Base-by-base conservation (phyloP, 306 rosid genomes). In the Quercus dentata region DNA sequence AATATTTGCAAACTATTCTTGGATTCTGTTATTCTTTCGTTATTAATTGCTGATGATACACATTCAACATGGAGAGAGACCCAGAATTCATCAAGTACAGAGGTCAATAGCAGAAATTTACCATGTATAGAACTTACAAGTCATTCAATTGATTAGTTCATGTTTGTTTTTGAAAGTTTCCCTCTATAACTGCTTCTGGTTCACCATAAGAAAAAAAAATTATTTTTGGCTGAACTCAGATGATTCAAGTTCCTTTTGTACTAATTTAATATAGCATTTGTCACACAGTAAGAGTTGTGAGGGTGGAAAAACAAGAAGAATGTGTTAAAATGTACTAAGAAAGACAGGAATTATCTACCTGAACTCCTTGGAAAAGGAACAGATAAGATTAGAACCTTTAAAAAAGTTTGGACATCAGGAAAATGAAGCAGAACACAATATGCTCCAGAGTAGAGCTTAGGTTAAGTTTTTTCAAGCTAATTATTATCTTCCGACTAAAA, bases 61-160 rank as follows among this genome's bases (percentile, higher is more conserved):
- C 77, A 65, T 33, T 68, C 72, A 35, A 19, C 27, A n/a, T 35
- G 35, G 52, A 68, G 72, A 65, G 71, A 31, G 25, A 31, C 13
- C 15, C 4, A 5, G 35, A 64, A 49, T 27, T 59, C 30, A 75
- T 54, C 64, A n/a, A 55, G 78, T 62, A 75, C 18, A 83, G 78
- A 76, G 67, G 41, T 64, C 55, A 44, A 52, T 20, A 41, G 38
- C 46, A 9, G 67, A 51, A 68, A 58, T 74, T 44, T 20, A 70
- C 57, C 41, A 35, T 6, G 5, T 41, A 20, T 20, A 19, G n/a
- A 35, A 65, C 21, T 11, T 30, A 21, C 30, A 14, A 38, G 38
- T 76, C 49, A 2, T 46, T 71, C 71, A 31, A 67, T 65, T 73
- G 75, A 73, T 78, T 49, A 51, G 52, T 33, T 68, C 52, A 35